A percentile compares a stretch with the other conserved stretches of the same genome.
phyloP scores from a whole-genome alignment of 2,329 filamentous ascomycete genomes.

The Fusarium nelsonii region DNA sequence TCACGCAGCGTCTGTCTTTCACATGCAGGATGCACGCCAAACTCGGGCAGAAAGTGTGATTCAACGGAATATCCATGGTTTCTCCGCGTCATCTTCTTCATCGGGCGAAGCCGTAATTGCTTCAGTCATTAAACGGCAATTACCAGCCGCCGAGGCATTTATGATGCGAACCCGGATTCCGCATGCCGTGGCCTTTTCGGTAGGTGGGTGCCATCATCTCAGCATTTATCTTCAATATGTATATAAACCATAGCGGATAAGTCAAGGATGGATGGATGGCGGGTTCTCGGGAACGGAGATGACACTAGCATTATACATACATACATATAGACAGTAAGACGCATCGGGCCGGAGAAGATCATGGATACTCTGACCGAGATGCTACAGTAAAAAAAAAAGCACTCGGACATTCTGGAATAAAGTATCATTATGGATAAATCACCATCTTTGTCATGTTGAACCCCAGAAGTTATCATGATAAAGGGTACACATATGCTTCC shows the following conservation, averaged over 20 bases:
- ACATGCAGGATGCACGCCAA: slow-evolving; percentile 16
- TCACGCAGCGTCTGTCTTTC: slow-evolving; percentile 19
- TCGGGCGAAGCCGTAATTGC: background rate
- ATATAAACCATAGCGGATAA: background rate
- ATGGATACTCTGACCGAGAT: slow-evolving; percentile 6
- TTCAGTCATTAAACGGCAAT: slow-evolving; percentile 1
- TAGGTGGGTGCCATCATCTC: slow-evolving; percentile 38
- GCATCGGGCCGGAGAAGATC: slow-evolving; percentile 3
- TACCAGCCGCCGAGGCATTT: slow-evolving; percentile 23
- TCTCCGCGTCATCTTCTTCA: slow-evolving; percentile 7
- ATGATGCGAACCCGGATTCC: slow-evolving; percentile 23
- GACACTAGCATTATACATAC: background rate
- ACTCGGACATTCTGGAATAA: background rate
- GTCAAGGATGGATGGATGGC: slow-evolving; percentile 28
- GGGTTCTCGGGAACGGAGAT: slow-evolving; percentile 33
- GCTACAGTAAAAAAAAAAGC: background rate
- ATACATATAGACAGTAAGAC: slow-evolving; percentile 4
- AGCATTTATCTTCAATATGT: slow-evolving; percentile 5
- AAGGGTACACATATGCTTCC: slow-evolving; percentile 6
- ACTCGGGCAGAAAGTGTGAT: slow-evolving; percentile 22
- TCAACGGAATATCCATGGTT: background rate
- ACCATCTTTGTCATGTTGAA: slow-evolving; percentile 6
- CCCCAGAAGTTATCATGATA: slow-evolving; percentile 17
- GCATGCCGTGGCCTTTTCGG: slow-evolving; percentile 3
- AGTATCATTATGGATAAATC: background rate